Evolutionary conservation across 257 asterid genomes (phyloP).

Genomic region (Hygrophila difformis): DNA sequence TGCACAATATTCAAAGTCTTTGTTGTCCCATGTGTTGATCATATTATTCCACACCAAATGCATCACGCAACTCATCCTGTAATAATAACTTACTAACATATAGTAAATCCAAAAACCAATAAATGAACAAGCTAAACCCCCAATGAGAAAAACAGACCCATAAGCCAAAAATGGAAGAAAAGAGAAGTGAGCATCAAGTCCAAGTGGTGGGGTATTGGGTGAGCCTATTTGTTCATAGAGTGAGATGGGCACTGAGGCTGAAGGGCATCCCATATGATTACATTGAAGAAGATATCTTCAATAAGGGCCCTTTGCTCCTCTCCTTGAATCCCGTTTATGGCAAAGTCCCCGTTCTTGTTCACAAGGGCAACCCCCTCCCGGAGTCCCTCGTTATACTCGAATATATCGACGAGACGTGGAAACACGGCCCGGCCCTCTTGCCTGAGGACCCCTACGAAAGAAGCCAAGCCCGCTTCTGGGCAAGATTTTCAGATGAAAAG

Average conservation of each 20-base stretch:
- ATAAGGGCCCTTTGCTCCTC: slow-evolving; percentile 23
- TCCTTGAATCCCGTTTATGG: slow-evolving; percentile 26
- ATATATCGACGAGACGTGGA: slow-evolving; percentile 36
- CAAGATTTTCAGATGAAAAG: slow-evolving; percentile 25
- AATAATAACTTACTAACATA: too few relatives aligned
- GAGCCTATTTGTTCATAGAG: slow-evolving; percentile 33
- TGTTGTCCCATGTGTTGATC: too few relatives aligned
- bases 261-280: slow-evolving; percentile 34
- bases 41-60: too few relatives aligned
- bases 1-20: too few relatives aligned
- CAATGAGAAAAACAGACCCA: slow-evolving; percentile 2
- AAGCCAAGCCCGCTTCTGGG: slow-evolving; percentile 33
- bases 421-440: slow-evolving; percentile 20
- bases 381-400: slow-evolving; percentile 34
- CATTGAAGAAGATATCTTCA: slow-evolving; percentile 33
- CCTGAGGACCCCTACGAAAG: slow-evolving; percentile 29
- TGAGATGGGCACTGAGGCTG: slow-evolving; percentile 34
- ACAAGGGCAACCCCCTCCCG: slow-evolving; percentile 20
- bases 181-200: too few relatives aligned
- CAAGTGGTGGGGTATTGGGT: slow-evolving; percentile 34
- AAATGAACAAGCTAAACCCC: neutral
- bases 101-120: too few relatives aligned
- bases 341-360: slow-evolving; percentile 36
- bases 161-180: too few relatives aligned
- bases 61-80: too few relatives aligned